These are phyloP conservation scores for Colletotrichum sp. DNA, from an alignment of 2,329 filamentous ascomycete species.

Conservation along the genomic window DNA sequence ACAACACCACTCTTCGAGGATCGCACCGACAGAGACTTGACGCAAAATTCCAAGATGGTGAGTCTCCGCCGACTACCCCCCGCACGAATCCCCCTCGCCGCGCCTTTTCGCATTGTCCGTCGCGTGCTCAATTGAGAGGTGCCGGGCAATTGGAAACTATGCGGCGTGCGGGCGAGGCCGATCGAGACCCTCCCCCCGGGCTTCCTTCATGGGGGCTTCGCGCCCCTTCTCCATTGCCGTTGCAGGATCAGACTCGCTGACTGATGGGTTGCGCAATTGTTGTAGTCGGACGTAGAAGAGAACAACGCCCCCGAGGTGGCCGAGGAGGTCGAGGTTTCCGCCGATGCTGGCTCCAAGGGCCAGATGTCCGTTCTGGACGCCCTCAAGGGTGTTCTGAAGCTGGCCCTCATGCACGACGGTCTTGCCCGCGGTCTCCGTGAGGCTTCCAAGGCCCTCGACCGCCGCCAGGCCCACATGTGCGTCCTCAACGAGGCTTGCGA, in stretches of 20 bases:
- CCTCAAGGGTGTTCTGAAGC: constrained; percentile 98
- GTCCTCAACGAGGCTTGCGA: constrained; percentile 99
- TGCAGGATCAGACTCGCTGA: constrained; percentile 19
- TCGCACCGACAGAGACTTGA: constrained; percentile 62
- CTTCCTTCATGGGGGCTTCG: background rate
- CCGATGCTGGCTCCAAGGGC: constrained; percentile 84
- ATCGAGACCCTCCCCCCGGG: background rate
- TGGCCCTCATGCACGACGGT: constrained; percentile 99
- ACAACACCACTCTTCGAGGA: constrained; percentile 67
- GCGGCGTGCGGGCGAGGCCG: background rate
- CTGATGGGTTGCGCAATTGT: constrained; percentile 15
- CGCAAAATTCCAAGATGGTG: constrained; percentile 64
- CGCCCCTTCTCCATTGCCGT: background rate
- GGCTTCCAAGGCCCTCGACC: constrained; percentile 97
- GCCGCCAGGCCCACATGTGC: constrained; percentile 99
- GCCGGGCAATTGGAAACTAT: background rate
- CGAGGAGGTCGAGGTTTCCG: constrained; percentile 94
- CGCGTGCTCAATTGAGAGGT: background rate
- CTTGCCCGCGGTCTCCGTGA: constrained; percentile 98
- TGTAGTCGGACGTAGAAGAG: constrained; percentile 99
- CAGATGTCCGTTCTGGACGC: constrained; percentile 99
- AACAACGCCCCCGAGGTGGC: constrained; percentile 82
- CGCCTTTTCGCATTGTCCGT: background rate
- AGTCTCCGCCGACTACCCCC: constrained; percentile 34
- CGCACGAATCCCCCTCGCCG: background rate